Conservation (phyloP, 2,329 filamentous ascomycete species). For the Trichoderma harzianum region DNA sequence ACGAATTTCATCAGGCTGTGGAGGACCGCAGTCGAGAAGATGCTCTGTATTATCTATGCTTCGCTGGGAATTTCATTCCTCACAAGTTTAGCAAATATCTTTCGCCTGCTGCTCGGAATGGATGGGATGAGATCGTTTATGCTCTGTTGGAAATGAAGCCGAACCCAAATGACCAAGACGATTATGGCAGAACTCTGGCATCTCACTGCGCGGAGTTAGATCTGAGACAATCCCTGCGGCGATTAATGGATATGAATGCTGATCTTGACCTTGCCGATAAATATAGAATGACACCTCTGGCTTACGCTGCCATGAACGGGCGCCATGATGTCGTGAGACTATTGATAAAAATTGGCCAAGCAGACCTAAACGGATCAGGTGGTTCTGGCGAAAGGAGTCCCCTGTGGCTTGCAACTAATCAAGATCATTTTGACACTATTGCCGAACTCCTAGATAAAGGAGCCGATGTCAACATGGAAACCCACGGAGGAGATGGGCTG, state of each 20-base stretch:
- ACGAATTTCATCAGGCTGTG: no score
- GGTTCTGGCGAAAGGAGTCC: fast-evolving
- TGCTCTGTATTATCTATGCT: background rate
- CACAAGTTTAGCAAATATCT: background rate
- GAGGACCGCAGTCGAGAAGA: no score
- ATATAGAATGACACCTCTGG: background rate
- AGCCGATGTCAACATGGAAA: background rate
- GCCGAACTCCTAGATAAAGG: background rate
- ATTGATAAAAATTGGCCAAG: background rate
- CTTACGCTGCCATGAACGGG: background rate
- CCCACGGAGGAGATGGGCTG: no score
- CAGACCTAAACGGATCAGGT: no score
- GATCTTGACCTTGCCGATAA: background rate
- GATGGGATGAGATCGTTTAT: background rate
- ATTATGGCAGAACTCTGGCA: background rate
- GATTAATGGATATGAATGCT: background rate
- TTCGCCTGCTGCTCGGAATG: background rate
- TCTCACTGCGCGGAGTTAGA: background rate
- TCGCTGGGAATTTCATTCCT: background rate
- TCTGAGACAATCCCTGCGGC: background rate
- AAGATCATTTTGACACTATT: background rate
- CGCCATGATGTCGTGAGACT: background rate
- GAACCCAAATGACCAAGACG: background rate
- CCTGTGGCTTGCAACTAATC: background rate
- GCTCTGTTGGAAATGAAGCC: background rate